Conservation (phyloP, 345 rosid species). For the Eucalyptus tenuipes region DNA sequence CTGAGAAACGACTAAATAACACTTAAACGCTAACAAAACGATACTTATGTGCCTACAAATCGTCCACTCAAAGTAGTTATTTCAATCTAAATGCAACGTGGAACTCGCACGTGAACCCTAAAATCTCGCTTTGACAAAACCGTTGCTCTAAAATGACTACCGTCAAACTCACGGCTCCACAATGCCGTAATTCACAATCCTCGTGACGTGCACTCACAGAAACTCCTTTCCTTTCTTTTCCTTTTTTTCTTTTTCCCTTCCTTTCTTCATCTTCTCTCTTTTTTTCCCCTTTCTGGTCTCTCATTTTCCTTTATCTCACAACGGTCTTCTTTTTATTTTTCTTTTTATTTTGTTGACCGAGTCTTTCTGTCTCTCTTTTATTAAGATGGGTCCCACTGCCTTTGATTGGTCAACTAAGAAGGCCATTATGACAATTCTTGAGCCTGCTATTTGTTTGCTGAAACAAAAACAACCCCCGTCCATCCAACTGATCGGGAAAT, state of each 20-base stretch:
- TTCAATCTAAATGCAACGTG: rapidly evolving
- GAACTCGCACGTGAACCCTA: rapidly evolving
- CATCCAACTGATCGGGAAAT: not conserved
- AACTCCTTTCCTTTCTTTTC: too few relatives aligned
- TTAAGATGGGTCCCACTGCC: too few relatives aligned
- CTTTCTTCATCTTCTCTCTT: too few relatives aligned
- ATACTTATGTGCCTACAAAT: too few relatives aligned
- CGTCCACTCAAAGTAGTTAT: rapidly evolving
- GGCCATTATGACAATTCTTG: not conserved
- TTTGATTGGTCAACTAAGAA: too few relatives aligned
- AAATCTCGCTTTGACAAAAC: rapidly evolving
- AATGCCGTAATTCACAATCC: too few relatives aligned
- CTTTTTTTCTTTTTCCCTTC: too few relatives aligned
- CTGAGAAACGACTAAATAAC: rapidly evolving
- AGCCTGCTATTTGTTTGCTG: not conserved
- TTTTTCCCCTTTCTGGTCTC: too few relatives aligned
- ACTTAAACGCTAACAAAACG: rapidly evolving
- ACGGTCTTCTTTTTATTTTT: too few relatives aligned
- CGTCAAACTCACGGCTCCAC: not conserved
- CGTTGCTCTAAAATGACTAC: not conserved
- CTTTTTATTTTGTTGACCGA: too few relatives aligned
- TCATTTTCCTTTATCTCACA: too few relatives aligned
- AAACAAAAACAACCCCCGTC: not conserved
- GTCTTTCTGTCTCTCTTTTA: too few relatives aligned
- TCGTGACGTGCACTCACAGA: rapidly evolving